Evolutionary conservation across 2,329 filamentous ascomycete genomes (phyloP).

Genomic region (Penicillium rolfsii): DNA sequence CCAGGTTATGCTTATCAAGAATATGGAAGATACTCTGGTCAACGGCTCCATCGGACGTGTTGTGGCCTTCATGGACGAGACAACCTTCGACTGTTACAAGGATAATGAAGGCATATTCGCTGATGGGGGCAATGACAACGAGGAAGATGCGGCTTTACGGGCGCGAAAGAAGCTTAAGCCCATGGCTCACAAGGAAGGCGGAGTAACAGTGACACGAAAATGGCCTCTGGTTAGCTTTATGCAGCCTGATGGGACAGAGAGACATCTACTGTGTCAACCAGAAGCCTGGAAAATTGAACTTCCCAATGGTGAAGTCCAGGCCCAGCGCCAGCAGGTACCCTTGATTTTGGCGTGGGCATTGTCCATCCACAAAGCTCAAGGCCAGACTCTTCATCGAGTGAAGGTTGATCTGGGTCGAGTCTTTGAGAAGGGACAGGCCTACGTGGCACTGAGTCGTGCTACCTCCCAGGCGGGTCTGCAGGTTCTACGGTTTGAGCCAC

Average conservation of each 20-base stretch:
- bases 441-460: slow-evolving; percentile 92
- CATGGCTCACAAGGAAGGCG: slow-evolving; percentile 53
- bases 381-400: slow-evolving; percentile 89
- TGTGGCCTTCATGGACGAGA: slow-evolving; percentile 74
- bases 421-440: slow-evolving; percentile 97
- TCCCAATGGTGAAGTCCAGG: slow-evolving; percentile 92
- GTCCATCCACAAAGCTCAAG: slow-evolving; percentile 97
- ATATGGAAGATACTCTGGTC: slow-evolving; percentile 89
- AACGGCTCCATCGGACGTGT: slow-evolving; percentile 93
- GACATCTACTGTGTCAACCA: slow-evolving; percentile 77
- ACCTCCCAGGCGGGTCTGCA: slow-evolving; percentile 85
- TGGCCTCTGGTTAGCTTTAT: slow-evolving; percentile 87
- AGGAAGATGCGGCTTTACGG: slow-evolving; percentile 47
- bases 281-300: slow-evolving; percentile 97
- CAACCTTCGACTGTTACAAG: slow-evolving; percentile 62
- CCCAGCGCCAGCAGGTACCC: slow-evolving; percentile 78
- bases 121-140: slow-evolving; percentile 51
- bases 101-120: slow-evolving; percentile 61
- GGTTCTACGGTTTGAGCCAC: slow-evolving; percentile 83
- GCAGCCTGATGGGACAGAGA: slow-evolving; percentile 73
- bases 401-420: slow-evolving; percentile 91
- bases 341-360: slow-evolving; percentile 95
- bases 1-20: slow-evolving; percentile 99
- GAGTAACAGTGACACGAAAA: slow-evolving; percentile 56
- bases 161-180: slow-evolving; percentile 62